A percentile compares a stretch with the other conserved stretches of the same genome.
phyloP scores from a whole-genome alignment of 805 yeast genomes.

The Wickerhamiella siamensis region DNA sequence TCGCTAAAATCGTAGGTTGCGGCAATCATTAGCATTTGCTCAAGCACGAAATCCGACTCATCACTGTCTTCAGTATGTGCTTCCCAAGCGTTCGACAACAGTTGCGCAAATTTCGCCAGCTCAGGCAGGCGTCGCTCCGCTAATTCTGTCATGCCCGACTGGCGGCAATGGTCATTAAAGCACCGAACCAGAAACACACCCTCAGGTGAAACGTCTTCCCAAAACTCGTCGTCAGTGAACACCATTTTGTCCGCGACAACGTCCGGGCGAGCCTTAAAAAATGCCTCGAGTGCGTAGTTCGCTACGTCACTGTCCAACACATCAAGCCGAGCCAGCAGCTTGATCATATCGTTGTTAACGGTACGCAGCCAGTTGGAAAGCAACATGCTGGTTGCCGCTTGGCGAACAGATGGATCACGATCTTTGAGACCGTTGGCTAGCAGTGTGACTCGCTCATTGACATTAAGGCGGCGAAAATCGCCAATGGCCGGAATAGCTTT shows the following conservation, averaged over 20 bases:
- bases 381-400: slow-evolving; percentile 60
- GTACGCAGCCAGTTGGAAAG: slow-evolving; percentile 57
- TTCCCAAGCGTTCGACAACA: slow-evolving; percentile 40
- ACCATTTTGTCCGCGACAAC: slow-evolving; percentile 37
- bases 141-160: slow-evolving; percentile 35
- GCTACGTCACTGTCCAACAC: slow-evolving; percentile 58
- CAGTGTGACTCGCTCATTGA: slow-evolving; percentile 46
- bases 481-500: slow-evolving; percentile 54
- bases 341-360: slow-evolving; percentile 55
- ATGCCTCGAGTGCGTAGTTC: slow-evolving; percentile 45
- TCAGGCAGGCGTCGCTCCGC: slow-evolving; percentile 69
- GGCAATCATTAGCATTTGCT: slow-evolving; percentile 56
- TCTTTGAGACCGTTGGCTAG: slow-evolving; percentile 79
- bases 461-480: slow-evolving; percentile 41
- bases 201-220: slow-evolving; percentile 62
- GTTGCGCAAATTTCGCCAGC: slow-evolving; percentile 51
- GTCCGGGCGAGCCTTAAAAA: slow-evolving; percentile 51
- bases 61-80: slow-evolving; percentile 30
- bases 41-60: slow-evolving; percentile 50
- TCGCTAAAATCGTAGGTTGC: slow-evolving; percentile 72
- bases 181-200: slow-evolving; percentile 57
- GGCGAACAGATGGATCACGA: slow-evolving; percentile 58
- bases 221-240: slow-evolving; percentile 47
- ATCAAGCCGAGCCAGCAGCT: slow-evolving; percentile 55
- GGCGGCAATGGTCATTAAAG: slow-evolving; percentile 49